Conservation (phyloP, 495 filamentous ascomycete species). For the Xylaria castorea region DNA sequence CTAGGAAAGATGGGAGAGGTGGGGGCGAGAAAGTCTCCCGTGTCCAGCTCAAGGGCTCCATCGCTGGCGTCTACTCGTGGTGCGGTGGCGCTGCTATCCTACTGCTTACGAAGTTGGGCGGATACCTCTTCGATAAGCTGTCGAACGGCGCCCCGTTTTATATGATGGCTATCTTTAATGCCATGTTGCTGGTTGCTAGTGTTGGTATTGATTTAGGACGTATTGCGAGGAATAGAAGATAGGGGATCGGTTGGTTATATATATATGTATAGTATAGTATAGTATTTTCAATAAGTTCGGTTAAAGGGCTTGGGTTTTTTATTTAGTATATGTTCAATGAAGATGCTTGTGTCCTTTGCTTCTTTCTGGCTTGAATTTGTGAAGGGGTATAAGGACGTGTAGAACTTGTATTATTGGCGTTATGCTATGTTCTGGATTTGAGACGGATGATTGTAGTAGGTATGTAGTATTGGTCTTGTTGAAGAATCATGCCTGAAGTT, state of each 20-base stretch:
- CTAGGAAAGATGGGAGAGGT: too few relatives aligned
- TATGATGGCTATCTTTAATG: constrained; percentile 91
- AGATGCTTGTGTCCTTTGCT: not conserved
- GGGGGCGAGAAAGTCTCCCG: constrained; percentile 44
- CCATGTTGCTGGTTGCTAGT: constrained; percentile 65
- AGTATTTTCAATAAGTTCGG: not conserved
- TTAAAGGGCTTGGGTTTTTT: not conserved
- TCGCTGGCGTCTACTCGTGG: constrained; percentile 91
- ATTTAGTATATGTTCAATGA: not conserved
- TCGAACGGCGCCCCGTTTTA: constrained; percentile 83
- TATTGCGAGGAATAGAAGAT: constrained; percentile 2
- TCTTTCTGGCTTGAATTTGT: too few relatives aligned
- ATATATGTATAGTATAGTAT: not conserved
- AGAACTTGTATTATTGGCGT: too few relatives aligned
- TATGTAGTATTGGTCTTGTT: too few relatives aligned
- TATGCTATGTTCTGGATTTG: too few relatives aligned
- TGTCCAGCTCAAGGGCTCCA: constrained; percentile 82
- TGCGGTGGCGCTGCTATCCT: constrained; percentile 92
- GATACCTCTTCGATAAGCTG: constrained; percentile 76
- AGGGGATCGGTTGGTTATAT: not conserved
- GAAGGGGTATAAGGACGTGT: too few relatives aligned
- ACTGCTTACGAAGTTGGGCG: constrained; percentile 90
- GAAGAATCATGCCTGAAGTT: too few relatives aligned
- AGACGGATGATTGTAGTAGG: too few relatives aligned
- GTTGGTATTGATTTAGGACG: constrained; percentile 49